A percentile compares a stretch with the other conserved stretches of the same genome.
Evolutionary conservation across 768 basidiomycete species (phyloP).

Genomic region (Austroboletus eburneus): DNA sequence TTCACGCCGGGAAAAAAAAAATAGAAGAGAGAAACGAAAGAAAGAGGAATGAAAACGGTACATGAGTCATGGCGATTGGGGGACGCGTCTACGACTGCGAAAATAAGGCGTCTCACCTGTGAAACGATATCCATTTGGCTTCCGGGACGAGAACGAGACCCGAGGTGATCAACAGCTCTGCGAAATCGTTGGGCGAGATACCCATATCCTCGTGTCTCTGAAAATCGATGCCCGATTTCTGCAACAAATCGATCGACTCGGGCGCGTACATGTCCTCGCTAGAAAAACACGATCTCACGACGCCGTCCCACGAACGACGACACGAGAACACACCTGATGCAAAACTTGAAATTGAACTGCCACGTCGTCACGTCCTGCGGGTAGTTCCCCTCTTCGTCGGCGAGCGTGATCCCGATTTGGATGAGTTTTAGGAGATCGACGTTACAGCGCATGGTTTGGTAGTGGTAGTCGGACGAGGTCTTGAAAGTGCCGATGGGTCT

Average conservation of each 20-base stretch:
- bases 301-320: too few relatives aligned
- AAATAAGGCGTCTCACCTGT: conserved; percentile 56
- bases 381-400: conserved; percentile 90
- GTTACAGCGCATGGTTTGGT: conserved; percentile 99
- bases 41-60: not conserved
- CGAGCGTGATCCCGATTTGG: conserved; percentile 92
- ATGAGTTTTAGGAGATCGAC: conserved; percentile 98
- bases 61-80: not conserved
- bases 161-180: conserved; percentile 94
- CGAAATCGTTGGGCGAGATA: conserved; percentile 90
- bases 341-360: conserved; percentile 99
- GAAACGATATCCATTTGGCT: conserved; percentile 96
- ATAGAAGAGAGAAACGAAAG: not conserved
- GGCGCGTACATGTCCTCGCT: conserved; percentile 99
- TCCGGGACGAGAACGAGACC: conserved; percentile 87
- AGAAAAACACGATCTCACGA: not conserved
- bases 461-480: conserved; percentile 97
- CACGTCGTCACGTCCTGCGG: conserved; percentile 91
- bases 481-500: conserved; percentile 95
- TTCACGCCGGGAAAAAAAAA: conserved; percentile 3
- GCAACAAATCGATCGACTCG: conserved; percentile 92
- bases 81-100: not conserved
- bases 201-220: conserved; percentile 90
- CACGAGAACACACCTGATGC: conserved; percentile 62
- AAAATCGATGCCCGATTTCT: conserved; percentile 95